Evolutionary conservation across 768 basidiomycete genomes (phyloP), one percentile per base, ranked within the genome.

Genomic region (Rhizopogon rudus): DNA sequence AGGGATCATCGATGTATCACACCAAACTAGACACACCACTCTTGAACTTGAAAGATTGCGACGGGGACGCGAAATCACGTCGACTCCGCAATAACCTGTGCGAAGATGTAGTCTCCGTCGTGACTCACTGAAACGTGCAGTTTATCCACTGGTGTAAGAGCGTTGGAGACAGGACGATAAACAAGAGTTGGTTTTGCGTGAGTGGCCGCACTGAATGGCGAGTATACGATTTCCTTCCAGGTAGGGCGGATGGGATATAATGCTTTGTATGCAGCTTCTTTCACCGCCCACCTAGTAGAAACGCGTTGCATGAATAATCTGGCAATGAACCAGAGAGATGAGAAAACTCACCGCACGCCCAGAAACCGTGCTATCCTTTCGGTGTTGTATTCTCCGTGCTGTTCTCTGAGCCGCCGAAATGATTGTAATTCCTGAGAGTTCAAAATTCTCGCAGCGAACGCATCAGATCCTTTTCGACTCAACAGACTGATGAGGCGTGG

Each of bases 241-340:
- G 80, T 81, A 16, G 88, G 82, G 33, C 63, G 73, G 41, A 78
- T 64, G 0, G 91, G 91, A 65, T 82, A 91, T 56, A 92, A 64
- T 0, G 91, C 92, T 65, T 94, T 94, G 73, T 93, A 94, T 0
- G 85, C 83, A 0, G 92, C 88, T 69, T 94, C 92, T 61, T 94
- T 94, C 17, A 88, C 79, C 33, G 82, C 76, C 89, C 90, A 94
- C 14, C 91, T 93, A 61, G 3, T 93, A 61, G 3, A 28, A 17
- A 2, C 10, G 8, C 13, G 33, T 14, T 9, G 14, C 9, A 45
- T 44, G 20, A 53, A 22, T 35, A 33, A 28, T 14, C n/a, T 29
- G 4, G 49, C 6, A 20, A 28, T 25, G 9, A 8, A 51, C 5
- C 25, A 25, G 3, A 16, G 9, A 10, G 16, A 52, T 16, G 25